Evolutionary conservation across 192 early-diverging fungal species (phyloP).

Genomic region (Paraglomus brasilianum): DNA sequence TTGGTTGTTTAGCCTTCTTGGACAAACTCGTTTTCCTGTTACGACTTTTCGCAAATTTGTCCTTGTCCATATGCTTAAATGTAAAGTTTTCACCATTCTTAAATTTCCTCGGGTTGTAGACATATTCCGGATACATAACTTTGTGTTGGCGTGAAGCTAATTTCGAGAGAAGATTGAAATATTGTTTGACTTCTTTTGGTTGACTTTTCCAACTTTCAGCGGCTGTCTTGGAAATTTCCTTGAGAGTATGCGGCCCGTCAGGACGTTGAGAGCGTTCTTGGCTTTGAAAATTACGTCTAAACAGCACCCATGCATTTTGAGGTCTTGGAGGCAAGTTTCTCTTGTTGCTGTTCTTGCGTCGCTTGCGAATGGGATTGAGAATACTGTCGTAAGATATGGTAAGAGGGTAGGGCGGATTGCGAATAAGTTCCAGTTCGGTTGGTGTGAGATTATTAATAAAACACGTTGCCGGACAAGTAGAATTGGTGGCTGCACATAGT

Average conservation of each 20-base stretch:
- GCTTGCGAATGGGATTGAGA: background rate
- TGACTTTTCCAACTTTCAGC: conserved; percentile 11
- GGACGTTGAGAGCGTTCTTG: background rate
- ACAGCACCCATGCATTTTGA: conserved; percentile 28
- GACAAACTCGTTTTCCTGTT: too few relatives aligned
- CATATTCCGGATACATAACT: conserved; percentile 12
- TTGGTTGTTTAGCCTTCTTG: too few relatives aligned
- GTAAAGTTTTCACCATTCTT: too few relatives aligned
- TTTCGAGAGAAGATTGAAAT: conserved; percentile 16
- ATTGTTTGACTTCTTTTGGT: conserved; percentile 8
- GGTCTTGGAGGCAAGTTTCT: background rate
- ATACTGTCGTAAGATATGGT: background rate
- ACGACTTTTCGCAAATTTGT: too few relatives aligned
- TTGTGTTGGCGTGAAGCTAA: conserved; percentile 19
- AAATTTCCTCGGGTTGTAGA: conserved; percentile 17
- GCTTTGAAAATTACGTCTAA: conserved; percentile 23
- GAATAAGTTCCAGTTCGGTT: background rate
- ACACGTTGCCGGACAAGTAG: too few relatives aligned
- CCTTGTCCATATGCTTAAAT: too few relatives aligned
- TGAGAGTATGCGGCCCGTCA: background rate
- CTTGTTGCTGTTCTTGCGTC: conserved; percentile 4
- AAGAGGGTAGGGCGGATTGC: conserved; percentile 16
- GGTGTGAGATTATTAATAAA: too few relatives aligned
- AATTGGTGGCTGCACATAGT: too few relatives aligned
- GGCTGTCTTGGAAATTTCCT: conserved; percentile 4